A percentile compares a stretch with the other conserved stretches of the same genome.
These are phyloP conservation scores for Artemisia annua DNA, from an alignment of 129 eudicot genomes.

Conservation along the genomic window DNA sequence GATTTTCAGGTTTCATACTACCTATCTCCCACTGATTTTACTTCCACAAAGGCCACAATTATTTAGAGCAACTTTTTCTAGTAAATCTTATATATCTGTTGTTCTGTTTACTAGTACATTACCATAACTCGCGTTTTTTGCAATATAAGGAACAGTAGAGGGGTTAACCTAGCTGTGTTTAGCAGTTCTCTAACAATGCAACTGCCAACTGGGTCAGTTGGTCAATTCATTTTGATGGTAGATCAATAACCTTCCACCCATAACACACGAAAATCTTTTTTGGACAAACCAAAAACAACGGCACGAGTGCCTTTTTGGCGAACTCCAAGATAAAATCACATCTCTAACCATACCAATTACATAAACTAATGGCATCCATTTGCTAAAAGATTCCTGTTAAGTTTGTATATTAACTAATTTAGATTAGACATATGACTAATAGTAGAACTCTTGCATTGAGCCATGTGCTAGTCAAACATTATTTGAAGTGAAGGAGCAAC, in stretches of 20 bases:
- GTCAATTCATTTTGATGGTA: neutral
- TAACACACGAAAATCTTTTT: neutral
- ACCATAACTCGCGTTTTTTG: no score
- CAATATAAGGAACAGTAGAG: no score
- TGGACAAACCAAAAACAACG: neutral
- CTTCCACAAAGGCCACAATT: no score
- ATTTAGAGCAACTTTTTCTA: no score
- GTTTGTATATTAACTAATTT: neutral
- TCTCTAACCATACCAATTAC: neutral
- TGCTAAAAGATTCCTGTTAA: neutral
- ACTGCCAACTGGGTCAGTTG: neutral
- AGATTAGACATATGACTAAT: neutral
- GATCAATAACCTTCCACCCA: neutral
- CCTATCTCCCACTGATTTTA: no score
- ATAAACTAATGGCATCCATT: neutral
- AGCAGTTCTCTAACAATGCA: slow-evolving; percentile 1
- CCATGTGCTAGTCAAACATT: no score
- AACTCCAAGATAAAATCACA: neutral
- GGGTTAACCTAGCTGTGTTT: neutral
- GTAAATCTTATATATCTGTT: no score
- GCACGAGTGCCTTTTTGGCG: slow-evolving; percentile 3
- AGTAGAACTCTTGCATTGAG: neutral
- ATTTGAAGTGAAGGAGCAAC: no score
- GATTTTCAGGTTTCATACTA: no score
- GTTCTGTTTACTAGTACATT: no score